These are phyloP conservation scores for Aegilops speltoides DNA, from an alignment of 176 grass and related monocot species.

Conservation along the genomic window DNA sequence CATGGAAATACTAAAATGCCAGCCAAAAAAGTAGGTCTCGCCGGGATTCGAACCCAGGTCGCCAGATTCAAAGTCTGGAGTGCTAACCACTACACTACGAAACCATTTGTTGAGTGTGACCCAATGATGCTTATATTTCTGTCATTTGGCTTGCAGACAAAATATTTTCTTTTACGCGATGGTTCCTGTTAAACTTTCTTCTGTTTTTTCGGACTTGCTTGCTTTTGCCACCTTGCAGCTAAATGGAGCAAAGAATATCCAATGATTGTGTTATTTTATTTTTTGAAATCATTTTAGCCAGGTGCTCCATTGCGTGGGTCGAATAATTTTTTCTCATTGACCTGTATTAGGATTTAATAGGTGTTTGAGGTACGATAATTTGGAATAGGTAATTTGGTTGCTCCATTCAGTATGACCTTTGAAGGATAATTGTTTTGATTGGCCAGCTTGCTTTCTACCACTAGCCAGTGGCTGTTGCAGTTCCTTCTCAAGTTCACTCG, in stretches of 20 bases:
- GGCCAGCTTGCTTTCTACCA: neutral
- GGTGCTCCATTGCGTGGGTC: too few species aligned
- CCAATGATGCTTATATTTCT: too few species aligned
- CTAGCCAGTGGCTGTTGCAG: neutral
- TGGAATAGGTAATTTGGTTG: neutral
- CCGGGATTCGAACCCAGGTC: constrained; percentile 99
- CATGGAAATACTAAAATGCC: too few species aligned
- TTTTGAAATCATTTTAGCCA: neutral
- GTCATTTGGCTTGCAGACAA: too few species aligned
- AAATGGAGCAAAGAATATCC: too few species aligned
- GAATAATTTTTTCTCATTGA: too few species aligned
- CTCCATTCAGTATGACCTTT: neutral
- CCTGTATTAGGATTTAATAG: neutral
- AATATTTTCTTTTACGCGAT: too few species aligned
- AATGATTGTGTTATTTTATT: neutral
- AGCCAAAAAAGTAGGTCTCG: neutral
- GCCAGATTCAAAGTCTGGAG: constrained; percentile 99
- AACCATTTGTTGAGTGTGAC: neutral
- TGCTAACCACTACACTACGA: constrained; percentile 96
- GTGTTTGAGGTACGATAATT: neutral
- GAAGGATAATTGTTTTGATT: neutral
- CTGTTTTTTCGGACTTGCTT: constrained; percentile 42
- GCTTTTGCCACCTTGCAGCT: too few species aligned
- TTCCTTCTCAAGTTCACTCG: too few species aligned
- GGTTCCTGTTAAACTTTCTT: too few species aligned